Percentiles rank a stretch among this genome's conserved stretches.
These are phyloP conservation scores for Coriolopsis trogii DNA, from an alignment of 1,284 basidiomycete species.

Conservation along the genomic window DNA sequence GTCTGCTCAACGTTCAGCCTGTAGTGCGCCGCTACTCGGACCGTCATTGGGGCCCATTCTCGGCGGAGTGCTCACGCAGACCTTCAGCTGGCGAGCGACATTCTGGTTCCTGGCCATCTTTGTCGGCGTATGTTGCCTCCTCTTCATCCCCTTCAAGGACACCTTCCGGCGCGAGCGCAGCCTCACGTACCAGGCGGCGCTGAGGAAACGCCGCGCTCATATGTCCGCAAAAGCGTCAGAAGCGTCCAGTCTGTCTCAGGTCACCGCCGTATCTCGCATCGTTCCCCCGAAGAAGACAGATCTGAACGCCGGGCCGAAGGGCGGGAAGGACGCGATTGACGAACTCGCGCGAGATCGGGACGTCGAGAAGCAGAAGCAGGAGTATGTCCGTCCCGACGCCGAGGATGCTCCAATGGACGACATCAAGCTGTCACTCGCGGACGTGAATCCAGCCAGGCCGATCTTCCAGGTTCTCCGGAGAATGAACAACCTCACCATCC, in stretches of 20 bases:
- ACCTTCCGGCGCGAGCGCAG: constrained; percentile 85
- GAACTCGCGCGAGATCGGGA: constrained; percentile 12
- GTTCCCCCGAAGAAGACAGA: constrained; percentile 4
- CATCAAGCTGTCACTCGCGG: constrained; percentile 62
- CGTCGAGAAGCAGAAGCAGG: constrained; percentile 22
- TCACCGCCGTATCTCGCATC: constrained; percentile 20
- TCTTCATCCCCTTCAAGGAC: constrained; percentile 78
- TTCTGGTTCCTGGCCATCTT: constrained; percentile 83
- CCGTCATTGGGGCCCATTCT: constrained; percentile 73
- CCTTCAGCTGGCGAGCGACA: constrained; percentile 75
- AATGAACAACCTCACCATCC: constrained; percentile 68
- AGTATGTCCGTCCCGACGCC: not conserved
- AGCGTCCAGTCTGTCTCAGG: constrained; percentile 20
- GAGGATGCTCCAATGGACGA: constrained; percentile 29
- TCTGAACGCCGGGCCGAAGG: not conserved
- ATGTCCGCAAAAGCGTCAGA: constrained; percentile 24
- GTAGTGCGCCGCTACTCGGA: constrained; percentile 43
- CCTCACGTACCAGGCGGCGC: constrained; percentile 69
- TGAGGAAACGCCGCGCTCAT: constrained; percentile 36
- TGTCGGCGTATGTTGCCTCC: constrained; percentile 54
- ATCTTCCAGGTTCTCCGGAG: constrained; percentile 59
- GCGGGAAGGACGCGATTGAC: constrained; percentile 12
- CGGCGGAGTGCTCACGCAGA: constrained; percentile 70
- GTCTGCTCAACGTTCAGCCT: constrained; percentile 41
- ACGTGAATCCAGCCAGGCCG: constrained; percentile 75